Base-by-base conservation (phyloP, 2,329 filamentous ascomycete genomes). In the Aspergillus sp. region DNA sequence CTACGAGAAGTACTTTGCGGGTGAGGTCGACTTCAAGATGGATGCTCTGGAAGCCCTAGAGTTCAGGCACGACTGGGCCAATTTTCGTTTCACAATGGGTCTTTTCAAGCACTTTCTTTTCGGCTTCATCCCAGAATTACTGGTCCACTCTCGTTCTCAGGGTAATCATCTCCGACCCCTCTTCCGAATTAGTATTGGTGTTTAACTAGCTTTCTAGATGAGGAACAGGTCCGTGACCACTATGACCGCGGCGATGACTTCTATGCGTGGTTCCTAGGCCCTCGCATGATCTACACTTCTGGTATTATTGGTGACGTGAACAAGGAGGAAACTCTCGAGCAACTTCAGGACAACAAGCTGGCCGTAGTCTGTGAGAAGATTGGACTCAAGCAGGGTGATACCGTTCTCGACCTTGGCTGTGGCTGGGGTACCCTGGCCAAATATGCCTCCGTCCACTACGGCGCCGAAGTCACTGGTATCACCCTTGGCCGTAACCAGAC, bases 221-320 rank as follows among this genome's bases (percentile, higher is more conserved):
- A 97, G 84, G 93, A 98, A 78, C 95, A 98, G 80, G 93, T 98
- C 56, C 91, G 93, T 73, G 91, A 93, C 76, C 92, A 97, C 81
- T 99, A 99, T 78, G 95, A 98, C 83, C 89, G 92, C 64, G 95
- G 95, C 72, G 92, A 99, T 75, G 95, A 98, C 78, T 96, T 97
- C 80, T 99, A 99, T 82, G 89, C 86, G 74, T 99, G 93, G 92
- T 98, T 98, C 84, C 85, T 98, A 62, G 95, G 95, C 61, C 93
- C 93, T 58, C 93, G 93, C 72, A 99, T 98, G 95, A 91, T 98
- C 78, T 98, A 98, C 82, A 99, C 95, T 51, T 96, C 91, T 50
- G 95, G 95, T 69, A 82, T 99, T 69, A 96, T 99, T 73, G 89
- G 89, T 60, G 92, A 98, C 76, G 85, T 90, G 75, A 87, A 88